Base-by-base conservation (phyloP, 192 early-diverging fungal species). In the Rhizoclosmatium sp. region DNA sequence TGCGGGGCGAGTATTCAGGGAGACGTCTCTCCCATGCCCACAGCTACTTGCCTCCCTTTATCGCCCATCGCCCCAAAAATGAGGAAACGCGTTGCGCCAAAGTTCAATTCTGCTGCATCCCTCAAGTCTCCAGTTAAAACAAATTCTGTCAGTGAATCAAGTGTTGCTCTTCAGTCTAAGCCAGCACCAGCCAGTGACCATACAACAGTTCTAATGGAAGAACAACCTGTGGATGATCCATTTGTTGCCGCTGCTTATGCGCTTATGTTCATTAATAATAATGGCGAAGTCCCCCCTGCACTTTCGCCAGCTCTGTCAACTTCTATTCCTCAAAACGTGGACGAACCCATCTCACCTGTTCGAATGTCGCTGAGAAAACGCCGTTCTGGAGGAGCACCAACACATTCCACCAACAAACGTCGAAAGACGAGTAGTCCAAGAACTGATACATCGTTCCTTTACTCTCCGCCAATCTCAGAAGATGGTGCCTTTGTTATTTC, bases 221-320 rank as follows among this genome's bases (percentile, higher is more conserved):
- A 31, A 31, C 51, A 65, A 21, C 21, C 21, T 65, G 7, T 10
- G 62, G 68, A 69, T n/a, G 68, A 69, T 69, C 68, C 68, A n/a
- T 69, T 69, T 49, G 68, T 69, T 21, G 68, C 68, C 4, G 68
- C 68, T 23, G 68, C 68, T 14, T 47, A 49, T 23, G 68, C 68
- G 46, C 31, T 69, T 9, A 69, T 69, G 68, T 42, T 69, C 31
- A 47, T 69, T 44, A 41, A 69, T 44, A 47, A 14, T 44, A 44
- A 4, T n/a, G 19, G 31, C 68, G 23, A 65, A 65, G 19, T 39
- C 31, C 41, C 62, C 62, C 21, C 62, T 16, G 31, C 62, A 3
- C 19, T 41, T 40, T 12, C 62, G 31, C 31, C 31, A 31, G 31
- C 31, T 31, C 31, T 31, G 31, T 31, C 31, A 31, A 31, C 31